phyloP scores from a whole-genome alignment of 306 rosid genomes.

The Begonia loranthoides region DNA sequence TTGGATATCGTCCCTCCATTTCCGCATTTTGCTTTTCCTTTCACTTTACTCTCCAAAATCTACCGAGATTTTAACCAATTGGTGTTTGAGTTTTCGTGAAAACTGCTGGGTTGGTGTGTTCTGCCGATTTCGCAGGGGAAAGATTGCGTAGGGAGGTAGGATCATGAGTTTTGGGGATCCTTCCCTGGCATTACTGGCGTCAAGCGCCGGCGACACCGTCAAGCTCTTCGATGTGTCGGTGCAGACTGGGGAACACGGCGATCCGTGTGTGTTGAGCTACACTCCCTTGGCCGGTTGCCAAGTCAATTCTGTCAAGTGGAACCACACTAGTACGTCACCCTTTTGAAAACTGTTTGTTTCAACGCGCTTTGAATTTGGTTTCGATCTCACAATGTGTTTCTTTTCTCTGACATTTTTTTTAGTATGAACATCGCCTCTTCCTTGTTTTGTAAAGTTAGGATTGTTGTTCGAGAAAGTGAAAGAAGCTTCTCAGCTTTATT shows the following conservation, averaged over 20 bases:
- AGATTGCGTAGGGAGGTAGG: background rate
- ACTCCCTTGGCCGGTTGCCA: constrained; percentile 67
- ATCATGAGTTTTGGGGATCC: constrained; percentile 43
- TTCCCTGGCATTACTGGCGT: constrained; percentile 63
- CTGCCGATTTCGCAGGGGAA: too few relatives aligned
- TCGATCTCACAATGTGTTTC: too few relatives aligned
- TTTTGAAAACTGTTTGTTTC: background rate
- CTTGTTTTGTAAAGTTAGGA: background rate
- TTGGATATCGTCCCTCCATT: too few relatives aligned
- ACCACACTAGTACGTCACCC: constrained; percentile 73
- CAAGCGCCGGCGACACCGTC: constrained; percentile 86
- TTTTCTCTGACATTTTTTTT: too few relatives aligned
- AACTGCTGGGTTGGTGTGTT: too few relatives aligned
- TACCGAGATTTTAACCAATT: background rate
- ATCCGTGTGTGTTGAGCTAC: constrained; percentile 80
- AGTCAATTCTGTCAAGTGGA: constrained; percentile 91
- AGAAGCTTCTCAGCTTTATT: too few relatives aligned
- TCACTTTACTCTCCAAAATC: background rate
- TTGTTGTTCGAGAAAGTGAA: too few relatives aligned
- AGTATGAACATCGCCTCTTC: background rate
- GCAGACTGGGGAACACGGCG: constrained; percentile 79
- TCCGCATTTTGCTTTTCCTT: too few relatives aligned
- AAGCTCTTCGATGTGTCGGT: constrained; percentile 83
- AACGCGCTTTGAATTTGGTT: background rate
- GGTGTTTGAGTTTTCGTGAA: background rate